Percentiles rank a stretch among this genome's conserved stretches.
Conservation (phyloP, 139 green algal genomes). For the Chlamydomonas incerta region DNA sequence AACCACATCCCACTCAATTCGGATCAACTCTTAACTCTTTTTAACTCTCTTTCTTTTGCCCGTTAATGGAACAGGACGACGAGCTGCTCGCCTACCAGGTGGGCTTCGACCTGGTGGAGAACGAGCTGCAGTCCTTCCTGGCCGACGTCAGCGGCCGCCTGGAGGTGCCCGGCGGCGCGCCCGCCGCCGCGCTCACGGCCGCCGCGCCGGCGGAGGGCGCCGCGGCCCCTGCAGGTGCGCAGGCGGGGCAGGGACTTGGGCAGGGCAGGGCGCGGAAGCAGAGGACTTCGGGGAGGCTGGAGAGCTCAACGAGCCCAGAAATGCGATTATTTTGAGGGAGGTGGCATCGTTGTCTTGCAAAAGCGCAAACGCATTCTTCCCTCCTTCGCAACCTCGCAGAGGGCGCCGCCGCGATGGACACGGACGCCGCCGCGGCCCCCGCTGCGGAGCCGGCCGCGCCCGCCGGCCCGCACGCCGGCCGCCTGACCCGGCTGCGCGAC, state of each 20-base stretch:
- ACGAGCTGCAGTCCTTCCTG: conserved; percentile 94
- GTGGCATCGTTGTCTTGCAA: no score
- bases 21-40: no score
- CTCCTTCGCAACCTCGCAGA: not conserved
- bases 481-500: conserved; percentile 65
- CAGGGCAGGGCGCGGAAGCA: not conserved
- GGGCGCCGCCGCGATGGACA: conserved; percentile 52
- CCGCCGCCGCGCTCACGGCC: conserved; percentile 3
- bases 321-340: no score
- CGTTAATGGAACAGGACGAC: conserved; percentile 76
- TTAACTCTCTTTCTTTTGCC: no score
- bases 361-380: no score
- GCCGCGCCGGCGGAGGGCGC: not conserved
- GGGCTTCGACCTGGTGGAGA: conserved; percentile 97
- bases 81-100: conserved; percentile 95
- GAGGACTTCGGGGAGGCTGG: not conserved
- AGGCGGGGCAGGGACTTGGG: not conserved
- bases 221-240: not conserved
- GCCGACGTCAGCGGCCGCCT: conserved; percentile 61
- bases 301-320: no score
- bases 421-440: conserved; percentile 39
- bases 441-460: conserved; percentile 6
- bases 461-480: conserved; percentile 40
- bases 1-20: no score
- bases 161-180: conserved; percentile 11